Conservation (phyloP, 129 eudicot genomes). For the Solidago caesia region DNA sequence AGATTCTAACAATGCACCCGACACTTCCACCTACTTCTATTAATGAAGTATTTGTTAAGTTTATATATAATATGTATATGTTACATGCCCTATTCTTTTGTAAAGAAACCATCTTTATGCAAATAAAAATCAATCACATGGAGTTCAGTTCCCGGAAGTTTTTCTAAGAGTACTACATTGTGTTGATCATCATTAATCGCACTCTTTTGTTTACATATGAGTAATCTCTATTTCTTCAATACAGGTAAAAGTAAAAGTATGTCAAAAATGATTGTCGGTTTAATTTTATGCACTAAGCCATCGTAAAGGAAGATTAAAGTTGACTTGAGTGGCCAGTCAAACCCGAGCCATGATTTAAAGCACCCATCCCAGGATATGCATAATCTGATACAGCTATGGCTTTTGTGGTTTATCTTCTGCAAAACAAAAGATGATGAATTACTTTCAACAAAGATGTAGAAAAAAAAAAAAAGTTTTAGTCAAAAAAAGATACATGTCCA, state of each 20-base stretch:
- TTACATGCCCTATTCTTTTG: constrained; percentile 1
- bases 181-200: neutral
- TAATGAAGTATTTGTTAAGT: constrained; percentile 15
- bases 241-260: too few species aligned
- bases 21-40: constrained; percentile 59
- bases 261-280: too few species aligned
- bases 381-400: neutral
- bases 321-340: constrained; percentile 8
- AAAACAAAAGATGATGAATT: constrained; percentile 6
- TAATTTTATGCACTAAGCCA: neutral
- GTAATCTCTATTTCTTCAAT: neutral
- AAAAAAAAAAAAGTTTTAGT: neutral
- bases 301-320: constrained; percentile 10
- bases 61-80: too few species aligned
- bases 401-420: constrained; percentile 29
- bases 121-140: neutral
- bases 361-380: neutral
- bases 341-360: neutral
- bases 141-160: neutral
- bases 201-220: neutral
- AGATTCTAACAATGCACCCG: constrained; percentile 59
- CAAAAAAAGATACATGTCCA: neutral
- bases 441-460: neutral
- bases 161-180: neutral
- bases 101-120: neutral